Evolutionary conservation across 139 green algal genomes (phyloP), one percentile per base, ranked within the genome.

Genomic region (Tetradesmus obliquus): DNA sequence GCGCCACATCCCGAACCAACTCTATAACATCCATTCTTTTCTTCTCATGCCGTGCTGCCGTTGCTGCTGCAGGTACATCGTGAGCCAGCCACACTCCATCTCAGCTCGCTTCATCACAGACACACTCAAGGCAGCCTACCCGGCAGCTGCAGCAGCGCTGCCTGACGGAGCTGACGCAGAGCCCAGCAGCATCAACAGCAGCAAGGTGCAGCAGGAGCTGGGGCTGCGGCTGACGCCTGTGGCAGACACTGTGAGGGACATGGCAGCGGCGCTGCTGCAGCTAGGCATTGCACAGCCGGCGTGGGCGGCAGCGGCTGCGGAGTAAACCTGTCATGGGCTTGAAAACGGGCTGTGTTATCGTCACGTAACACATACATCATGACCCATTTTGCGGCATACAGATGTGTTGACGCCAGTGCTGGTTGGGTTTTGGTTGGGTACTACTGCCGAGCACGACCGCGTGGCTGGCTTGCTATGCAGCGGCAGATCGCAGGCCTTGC

Each of bases 141-240:
- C 89, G 32, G 58, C 80, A 83, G 89, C 89, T 76, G 89, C 81
- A 83, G 79, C 79, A 81, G 80, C 81, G 54, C 81, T 92, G 80
- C 89, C 89, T 32, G 81, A 92, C 32, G 89, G 89, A 3, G 81
- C 51, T 45, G 54, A 88, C 12, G 62, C 80, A 5, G 80, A 82
- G 22, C 51, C 55, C 76, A 79, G 17, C 55, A 24, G 54, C 55
- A 86, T 91, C 32, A 72, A 91, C 88, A 86, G 76, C 76, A 91
- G 76, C 88, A 86, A 51, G 55, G 72, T 86, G 54, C 57, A 57
- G 74, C 20, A 74, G 74, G 71, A 87, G 55, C 88, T 91, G 76
- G 88, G 88, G 2, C 24, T 91, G 88, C 45, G 87, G 76, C 55
- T 81, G 24, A 91, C 88, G 53, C 76, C 76, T 53, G 76, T 86